phyloP scores from a whole-genome alignment of 306 rosid genomes.

The Casuarina glauca region DNA sequence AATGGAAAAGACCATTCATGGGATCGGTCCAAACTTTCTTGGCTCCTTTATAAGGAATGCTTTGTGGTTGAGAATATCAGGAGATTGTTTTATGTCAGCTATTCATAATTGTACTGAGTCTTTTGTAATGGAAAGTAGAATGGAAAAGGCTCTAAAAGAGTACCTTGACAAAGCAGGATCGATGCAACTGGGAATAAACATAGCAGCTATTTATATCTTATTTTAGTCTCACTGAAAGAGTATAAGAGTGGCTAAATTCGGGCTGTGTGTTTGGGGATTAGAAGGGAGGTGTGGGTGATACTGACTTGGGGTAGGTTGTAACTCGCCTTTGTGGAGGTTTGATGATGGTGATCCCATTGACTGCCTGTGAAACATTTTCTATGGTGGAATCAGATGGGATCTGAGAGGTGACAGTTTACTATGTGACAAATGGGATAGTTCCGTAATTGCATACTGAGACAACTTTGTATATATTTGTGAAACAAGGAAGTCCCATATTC shows the following conservation, averaged over 20 bases:
- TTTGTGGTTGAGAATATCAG: no score
- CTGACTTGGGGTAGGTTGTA: background rate
- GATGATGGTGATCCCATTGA: background rate
- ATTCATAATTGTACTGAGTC: no score
- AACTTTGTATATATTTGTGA: background rate
- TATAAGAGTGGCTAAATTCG: background rate
- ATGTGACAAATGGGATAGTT: background rate
- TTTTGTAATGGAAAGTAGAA: no score
- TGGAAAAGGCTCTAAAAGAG: no score
- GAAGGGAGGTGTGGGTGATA: background rate
- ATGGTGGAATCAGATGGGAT: no score
- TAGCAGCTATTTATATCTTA: background rate
- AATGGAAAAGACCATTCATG: background rate
- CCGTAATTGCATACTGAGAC: background rate
- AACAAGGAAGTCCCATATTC: background rate
- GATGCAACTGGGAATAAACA: no score
- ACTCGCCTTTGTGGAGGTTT: background rate
- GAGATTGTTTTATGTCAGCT: no score
- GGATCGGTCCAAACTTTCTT: background rate
- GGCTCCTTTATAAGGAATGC: no score
- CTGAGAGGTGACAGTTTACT: no score
- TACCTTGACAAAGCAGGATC: no score
- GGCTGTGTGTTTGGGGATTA: background rate
- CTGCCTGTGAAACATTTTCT: background rate
- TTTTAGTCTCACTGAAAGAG: background rate